Percentiles rank a stretch among this genome's conserved stretches.
Conservation (phyloP, 768 basidiomycete species). For the Psilocybe cyanescens region DNA sequence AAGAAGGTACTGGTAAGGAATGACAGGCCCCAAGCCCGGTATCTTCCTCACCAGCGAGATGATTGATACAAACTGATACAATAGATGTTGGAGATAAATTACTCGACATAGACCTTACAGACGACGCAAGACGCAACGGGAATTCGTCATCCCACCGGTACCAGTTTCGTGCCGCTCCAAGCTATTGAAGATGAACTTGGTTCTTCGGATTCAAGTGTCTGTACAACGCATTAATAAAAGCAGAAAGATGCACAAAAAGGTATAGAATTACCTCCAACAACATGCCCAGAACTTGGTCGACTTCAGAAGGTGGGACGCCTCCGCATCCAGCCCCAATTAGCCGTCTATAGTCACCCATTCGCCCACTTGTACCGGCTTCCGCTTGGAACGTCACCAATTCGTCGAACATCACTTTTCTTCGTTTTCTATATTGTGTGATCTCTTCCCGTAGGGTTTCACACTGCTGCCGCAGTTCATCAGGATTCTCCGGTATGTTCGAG, state of each 20-base stretch:
- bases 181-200: slow-evolving; percentile 61
- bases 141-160: slow-evolving; percentile 30
- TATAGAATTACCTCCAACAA: slow-evolving; percentile 70
- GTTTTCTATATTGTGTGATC: slow-evolving; percentile 64
- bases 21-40: neutral
- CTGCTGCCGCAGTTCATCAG: slow-evolving; percentile 51
- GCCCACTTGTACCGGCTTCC: slow-evolving; percentile 87
- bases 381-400: slow-evolving; percentile 81
- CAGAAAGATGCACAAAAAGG: neutral
- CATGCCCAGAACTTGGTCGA: slow-evolving; percentile 85
- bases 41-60: slow-evolving; percentile 6
- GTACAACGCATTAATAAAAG: neutral
- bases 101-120: slow-evolving; percentile 12
- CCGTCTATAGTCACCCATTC: slow-evolving; percentile 87
- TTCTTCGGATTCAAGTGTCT: slow-evolving; percentile 87
- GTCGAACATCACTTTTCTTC: slow-evolving; percentile 74
- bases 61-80: slow-evolving; percentile 26
- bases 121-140: neutral
- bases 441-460: slow-evolving; percentile 71
- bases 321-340: slow-evolving; percentile 92
- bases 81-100: slow-evolving; percentile 28
- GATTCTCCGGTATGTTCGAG: slow-evolving; percentile 58
- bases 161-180: slow-evolving; percentile 45
- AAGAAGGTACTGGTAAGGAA: neutral
- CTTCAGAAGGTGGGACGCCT: slow-evolving; percentile 82